Percentiles rank a stretch among this genome's conserved stretches.
Evolutionary conservation across 805 yeast species (phyloP).

Genomic region (Candida patagonica): DNA sequence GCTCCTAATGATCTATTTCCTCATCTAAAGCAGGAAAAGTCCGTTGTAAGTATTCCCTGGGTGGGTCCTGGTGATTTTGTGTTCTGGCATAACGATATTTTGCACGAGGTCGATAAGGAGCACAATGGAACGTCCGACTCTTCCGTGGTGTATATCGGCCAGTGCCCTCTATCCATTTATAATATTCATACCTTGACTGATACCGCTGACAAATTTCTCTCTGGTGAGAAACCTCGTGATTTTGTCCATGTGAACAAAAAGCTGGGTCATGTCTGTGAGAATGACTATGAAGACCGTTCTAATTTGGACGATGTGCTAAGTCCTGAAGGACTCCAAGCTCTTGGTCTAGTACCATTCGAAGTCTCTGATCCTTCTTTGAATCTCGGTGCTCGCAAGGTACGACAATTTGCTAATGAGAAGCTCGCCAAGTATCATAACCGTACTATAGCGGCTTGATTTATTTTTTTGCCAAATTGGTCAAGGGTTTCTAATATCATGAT

Average conservation of each 20-base stretch:
- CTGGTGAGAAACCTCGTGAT: conserved; percentile 1
- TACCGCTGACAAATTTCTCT: not conserved
- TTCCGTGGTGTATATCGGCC: conserved; percentile 33
- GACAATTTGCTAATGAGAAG: not conserved
- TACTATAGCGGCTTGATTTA: too few relatives aligned
- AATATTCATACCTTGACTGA: conserved; percentile 1
- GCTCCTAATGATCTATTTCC: conserved; percentile 27
- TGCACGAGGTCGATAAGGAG: conserved; percentile 35
- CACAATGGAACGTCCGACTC: conserved; percentile 31
- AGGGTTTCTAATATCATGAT: too few relatives aligned
- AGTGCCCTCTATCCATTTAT: conserved; percentile 24
- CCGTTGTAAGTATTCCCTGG: conserved; percentile 32
- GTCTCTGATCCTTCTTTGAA: not conserved
- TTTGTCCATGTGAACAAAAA: not conserved
- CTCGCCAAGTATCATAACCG: not conserved
- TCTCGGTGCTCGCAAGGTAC: not conserved
- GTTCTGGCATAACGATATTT: conserved; percentile 36
- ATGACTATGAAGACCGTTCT: not conserved
- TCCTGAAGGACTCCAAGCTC: not conserved
- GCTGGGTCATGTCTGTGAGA: conserved; percentile 1
- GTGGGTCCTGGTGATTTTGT: conserved; percentile 37
- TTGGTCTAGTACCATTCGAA: conserved; percentile 1
- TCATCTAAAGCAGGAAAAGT: conserved; percentile 25
- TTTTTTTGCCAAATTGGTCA: too few relatives aligned
- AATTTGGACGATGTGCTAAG: not conserved